Percentiles rank a stretch among this genome's conserved stretches.
phyloP scores from a whole-genome alignment of 331 rosid genomes.

The Pyracantha coccinea region DNA sequence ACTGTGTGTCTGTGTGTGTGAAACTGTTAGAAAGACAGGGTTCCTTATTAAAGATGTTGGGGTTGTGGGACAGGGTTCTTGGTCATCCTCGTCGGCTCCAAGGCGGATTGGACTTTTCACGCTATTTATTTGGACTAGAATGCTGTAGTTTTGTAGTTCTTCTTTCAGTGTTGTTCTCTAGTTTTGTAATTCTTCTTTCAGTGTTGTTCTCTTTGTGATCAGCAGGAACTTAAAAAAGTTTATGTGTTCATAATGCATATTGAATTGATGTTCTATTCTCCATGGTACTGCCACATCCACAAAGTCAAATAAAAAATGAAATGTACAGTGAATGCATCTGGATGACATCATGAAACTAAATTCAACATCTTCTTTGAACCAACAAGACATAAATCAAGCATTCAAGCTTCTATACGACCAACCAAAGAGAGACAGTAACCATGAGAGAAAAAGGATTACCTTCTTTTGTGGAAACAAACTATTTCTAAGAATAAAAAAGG shows the following conservation, averaged over 20 bases:
- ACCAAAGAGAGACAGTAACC: neutral
- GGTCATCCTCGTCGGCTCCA: neutral
- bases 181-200: neutral
- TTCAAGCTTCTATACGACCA: neutral
- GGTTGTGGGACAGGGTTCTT: neutral
- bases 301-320: neutral
- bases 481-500: neutral
- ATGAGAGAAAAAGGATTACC: slow-evolving; percentile 14
- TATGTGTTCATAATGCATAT: neutral
- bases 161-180: neutral
- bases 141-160: neutral
- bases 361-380: neutral
- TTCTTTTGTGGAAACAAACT: neutral
- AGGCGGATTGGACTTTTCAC: neutral
- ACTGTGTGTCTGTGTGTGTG: neutral
- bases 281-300: neutral
- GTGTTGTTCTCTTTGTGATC: neutral
- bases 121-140: neutral
- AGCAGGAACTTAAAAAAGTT: neutral
- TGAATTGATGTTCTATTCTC: neutral
- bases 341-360: neutral
- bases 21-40: neutral
- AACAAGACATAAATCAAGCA: slow-evolving; percentile 4
- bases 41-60: neutral
- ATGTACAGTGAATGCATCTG: neutral